A percentile compares a stretch with the other conserved stretches of the same genome.
Evolutionary conservation across 2,329 filamentous ascomycete species (phyloP).

Genomic region (Pestalotiopsis sp.): DNA sequence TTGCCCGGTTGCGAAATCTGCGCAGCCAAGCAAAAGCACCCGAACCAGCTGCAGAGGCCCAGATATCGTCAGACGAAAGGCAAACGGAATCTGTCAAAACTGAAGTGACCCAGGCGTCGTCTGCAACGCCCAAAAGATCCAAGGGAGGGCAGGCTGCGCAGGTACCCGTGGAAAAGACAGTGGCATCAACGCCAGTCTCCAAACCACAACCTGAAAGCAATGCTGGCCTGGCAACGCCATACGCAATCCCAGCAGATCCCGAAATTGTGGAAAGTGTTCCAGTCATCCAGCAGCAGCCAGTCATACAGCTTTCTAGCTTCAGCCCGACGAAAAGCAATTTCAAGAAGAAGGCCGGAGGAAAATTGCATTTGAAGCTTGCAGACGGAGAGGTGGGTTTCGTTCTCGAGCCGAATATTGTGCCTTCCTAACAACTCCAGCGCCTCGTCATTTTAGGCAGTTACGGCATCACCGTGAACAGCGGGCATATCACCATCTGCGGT

Average conservation of each 20-base stretch:
- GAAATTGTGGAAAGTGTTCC: slow-evolving; percentile 10
- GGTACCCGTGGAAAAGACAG: neutral
- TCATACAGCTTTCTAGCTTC: slow-evolving; percentile 27
- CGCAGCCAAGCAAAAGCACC: slow-evolving; percentile 4
- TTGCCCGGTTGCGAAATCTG: slow-evolving; percentile 39
- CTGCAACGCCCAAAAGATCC: slow-evolving; percentile 16
- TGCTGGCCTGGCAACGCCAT: neutral
- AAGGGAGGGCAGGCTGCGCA: slow-evolving; percentile 13
- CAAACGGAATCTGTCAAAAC: neutral
- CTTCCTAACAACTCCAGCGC: slow-evolving; percentile 43
- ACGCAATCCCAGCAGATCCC: neutral
- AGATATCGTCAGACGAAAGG: neutral
- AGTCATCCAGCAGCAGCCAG: slow-evolving; percentile 10
- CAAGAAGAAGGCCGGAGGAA: slow-evolving; percentile 22
- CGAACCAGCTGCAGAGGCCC: neutral
- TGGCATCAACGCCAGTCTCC: neutral
- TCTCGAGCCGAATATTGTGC: too few species aligned
- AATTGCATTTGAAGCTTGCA: slow-evolving; percentile 22
- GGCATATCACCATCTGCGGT: slow-evolving; percentile 65
- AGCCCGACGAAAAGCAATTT: slow-evolving; percentile 26
- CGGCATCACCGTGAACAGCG: slow-evolving; percentile 60
- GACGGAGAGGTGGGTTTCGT: slow-evolving; percentile 28
- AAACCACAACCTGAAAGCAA: neutral
- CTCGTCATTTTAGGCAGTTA: slow-evolving; percentile 68
- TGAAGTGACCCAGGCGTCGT: neutral